These are phyloP conservation scores for Thalassiosira exigua DNA, from an alignment of 352 stramenopile genomes.

Conservation along the genomic window DNA sequence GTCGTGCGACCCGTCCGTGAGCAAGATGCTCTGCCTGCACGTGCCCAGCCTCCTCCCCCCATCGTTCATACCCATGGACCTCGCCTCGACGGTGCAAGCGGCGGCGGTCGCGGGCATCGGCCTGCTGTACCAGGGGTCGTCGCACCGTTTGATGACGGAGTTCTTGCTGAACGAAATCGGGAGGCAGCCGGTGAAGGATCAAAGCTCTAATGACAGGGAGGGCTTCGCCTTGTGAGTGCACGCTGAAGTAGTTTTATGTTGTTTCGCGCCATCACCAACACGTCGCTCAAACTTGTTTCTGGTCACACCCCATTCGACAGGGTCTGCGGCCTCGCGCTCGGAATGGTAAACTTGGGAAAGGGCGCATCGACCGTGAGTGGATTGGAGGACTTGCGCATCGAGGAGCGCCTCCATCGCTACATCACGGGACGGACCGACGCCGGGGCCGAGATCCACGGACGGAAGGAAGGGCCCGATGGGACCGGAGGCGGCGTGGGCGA, in stretches of 20 bases:
- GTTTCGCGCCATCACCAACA: too few relatives aligned
- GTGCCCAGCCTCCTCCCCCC: slow-evolving; percentile 94
- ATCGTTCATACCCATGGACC: slow-evolving; percentile 94
- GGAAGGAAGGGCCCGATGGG: slow-evolving; percentile 51
- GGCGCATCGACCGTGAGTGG: slow-evolving; percentile 40
- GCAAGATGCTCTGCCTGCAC: slow-evolving; percentile 98
- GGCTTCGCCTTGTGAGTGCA: slow-evolving; percentile 88
- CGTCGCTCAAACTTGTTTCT: too few relatives aligned
- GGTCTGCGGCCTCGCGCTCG: slow-evolving; percentile 92
- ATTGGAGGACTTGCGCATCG: slow-evolving; percentile 94
- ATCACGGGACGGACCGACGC: slow-evolving; percentile 87
- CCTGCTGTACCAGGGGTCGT: slow-evolving; percentile 94
- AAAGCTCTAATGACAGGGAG: slow-evolving; percentile 88
- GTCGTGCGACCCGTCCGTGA: slow-evolving; percentile 90
- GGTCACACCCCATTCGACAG: slow-evolving; percentile 53
- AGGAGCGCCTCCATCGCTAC: slow-evolving; percentile 95
- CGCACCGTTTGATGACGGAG: slow-evolving; percentile 97
- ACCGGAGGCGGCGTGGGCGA: slow-evolving; percentile 55
- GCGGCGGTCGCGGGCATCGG: slow-evolving; percentile 95
- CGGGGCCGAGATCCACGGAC: slow-evolving; percentile 45
- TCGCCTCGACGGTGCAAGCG: slow-evolving; percentile 93
- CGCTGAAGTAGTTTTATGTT: too few relatives aligned
- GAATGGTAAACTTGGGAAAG: slow-evolving; percentile 92
- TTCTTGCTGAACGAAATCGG: slow-evolving; percentile 97
- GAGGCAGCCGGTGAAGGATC: slow-evolving; percentile 77